Evolutionary conservation across 495 filamentous ascomycete species (phyloP), one percentile per base, ranked within the genome.

Genomic region (Cudoniella acicularis): DNA sequence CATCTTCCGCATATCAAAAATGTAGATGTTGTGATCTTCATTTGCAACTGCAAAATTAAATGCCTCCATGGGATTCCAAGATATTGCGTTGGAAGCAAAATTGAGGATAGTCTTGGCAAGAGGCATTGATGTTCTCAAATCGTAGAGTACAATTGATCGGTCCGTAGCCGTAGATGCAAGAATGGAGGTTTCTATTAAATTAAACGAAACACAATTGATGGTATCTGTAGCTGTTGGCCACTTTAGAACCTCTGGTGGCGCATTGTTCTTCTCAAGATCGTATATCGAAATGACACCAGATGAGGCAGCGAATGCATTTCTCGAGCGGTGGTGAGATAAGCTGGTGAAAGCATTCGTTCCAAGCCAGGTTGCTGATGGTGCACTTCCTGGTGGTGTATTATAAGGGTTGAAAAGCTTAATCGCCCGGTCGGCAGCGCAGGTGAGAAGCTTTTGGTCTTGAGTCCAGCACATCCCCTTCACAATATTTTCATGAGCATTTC

Each of bases 21-120:
- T 78, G 69, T 79, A 80, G 21, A 79, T 68, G 54, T 82, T 81
- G 64, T 81, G 79, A 54, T 80, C 78, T 70, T 77, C 91, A 60
- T 83, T 88, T 2, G 86, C 91, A 22, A 90, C 85, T 16, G 87
- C 89, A 67, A 96, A 90, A 68, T 96, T 96, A 78, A 95, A 92
- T 6, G 91, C 86, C 72, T 96, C 92, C 86, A 96, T 92, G 0
- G 93, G 94, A 68, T 98, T 98, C 90, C 93, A 99, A 26, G 86
- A 77, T 36, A 98, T 80, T 17, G 89, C 79, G 70, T 98, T 98
- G 22, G 85, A 87, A 23, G 91, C 86, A 47, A 97, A 81, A 46
- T 83, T 88, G 41, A 97, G 83, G 2, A 88, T 81, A 6, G 88
- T 80, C 62, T 92, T 92, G 41, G 87, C 79, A 16, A 97, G 78